These are phyloP conservation scores for Aspergillus awamori DNA, from an alignment of 2,329 filamentous ascomycete species.

Conservation along the genomic window DNA sequence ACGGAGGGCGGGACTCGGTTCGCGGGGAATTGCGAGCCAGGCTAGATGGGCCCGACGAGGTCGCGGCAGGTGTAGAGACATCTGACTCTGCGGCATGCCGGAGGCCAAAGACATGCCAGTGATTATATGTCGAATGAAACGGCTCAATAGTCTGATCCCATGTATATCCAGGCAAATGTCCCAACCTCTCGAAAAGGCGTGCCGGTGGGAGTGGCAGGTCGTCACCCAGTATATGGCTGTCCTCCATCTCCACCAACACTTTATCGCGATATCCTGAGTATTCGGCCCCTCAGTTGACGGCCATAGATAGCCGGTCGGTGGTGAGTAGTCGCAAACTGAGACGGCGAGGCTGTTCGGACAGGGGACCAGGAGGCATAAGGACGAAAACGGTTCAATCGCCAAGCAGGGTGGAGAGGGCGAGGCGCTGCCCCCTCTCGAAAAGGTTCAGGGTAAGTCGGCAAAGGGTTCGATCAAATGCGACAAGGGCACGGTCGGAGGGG, in stretches of 20 bases:
- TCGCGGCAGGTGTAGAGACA: conserved; percentile 51
- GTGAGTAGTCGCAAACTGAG: conserved; percentile 12
- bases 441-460: conserved; percentile 4
- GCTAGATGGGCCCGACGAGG: conserved; percentile 47
- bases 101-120: conserved; percentile 74
- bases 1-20: conserved; percentile 42
- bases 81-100: conserved; percentile 58
- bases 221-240: conserved; percentile 45
- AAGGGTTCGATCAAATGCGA: not conserved
- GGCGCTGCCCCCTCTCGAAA: conserved; percentile 12
- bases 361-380: conserved; percentile 26
- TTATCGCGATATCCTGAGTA: conserved; percentile 19
- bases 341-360: conserved; percentile 15
- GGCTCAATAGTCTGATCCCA: conserved; percentile 68
- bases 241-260: conserved; percentile 35
- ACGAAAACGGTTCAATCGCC: conserved; percentile 27
- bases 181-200: conserved; percentile 71
- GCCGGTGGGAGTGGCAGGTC: conserved; percentile 61
- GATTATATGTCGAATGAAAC: conserved; percentile 72
- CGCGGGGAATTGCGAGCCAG: conserved; percentile 48
- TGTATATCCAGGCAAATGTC: conserved; percentile 72
- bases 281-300: conserved; percentile 19
- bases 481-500: not conserved
- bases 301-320: conserved; percentile 24
- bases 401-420: conserved; percentile 21